Evolutionary conservation across 2,329 filamentous ascomycete species (phyloP).

Genomic region (Lasiodiplodia citricola): DNA sequence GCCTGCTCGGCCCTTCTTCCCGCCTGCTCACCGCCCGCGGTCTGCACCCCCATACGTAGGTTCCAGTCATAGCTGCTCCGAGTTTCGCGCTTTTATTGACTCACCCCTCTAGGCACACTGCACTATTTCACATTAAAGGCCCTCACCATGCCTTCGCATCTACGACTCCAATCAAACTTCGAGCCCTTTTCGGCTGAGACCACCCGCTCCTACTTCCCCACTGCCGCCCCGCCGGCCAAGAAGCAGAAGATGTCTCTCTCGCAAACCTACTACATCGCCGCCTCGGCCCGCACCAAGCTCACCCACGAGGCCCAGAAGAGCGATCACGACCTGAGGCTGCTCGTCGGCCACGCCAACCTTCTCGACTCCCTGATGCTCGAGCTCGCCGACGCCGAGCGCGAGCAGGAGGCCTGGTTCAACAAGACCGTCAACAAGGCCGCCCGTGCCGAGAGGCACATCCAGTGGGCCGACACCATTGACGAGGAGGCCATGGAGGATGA

Average conservation of each 20-base stretch:
- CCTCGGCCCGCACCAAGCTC: constrained; percentile 96
- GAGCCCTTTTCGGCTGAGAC: constrained; percentile 53
- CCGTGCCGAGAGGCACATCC: constrained; percentile 71
- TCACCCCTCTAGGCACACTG: constrained; percentile 22
- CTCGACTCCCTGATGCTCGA: constrained; percentile 93
- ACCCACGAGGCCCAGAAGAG: constrained; percentile 85
- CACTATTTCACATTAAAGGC: constrained; percentile 6
- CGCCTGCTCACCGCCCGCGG: constrained; percentile 27
- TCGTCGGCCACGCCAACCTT: constrained; percentile 97
- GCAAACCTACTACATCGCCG: constrained; percentile 97
- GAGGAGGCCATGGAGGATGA: constrained; percentile 77
- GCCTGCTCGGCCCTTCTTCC: constrained; percentile 12
- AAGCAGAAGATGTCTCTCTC: constrained; percentile 96
- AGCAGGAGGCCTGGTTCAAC: constrained; percentile 99
- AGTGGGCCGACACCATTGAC: constrained; percentile 82
- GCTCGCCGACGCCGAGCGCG: constrained; percentile 89
- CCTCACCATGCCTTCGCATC: constrained; percentile 54
- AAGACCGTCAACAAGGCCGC: constrained; percentile 82
- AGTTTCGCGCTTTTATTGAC: constrained; percentile 25
- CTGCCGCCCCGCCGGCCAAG: constrained; percentile 50
- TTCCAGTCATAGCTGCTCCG: constrained; percentile 24
- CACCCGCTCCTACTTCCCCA: constrained; percentile 47
- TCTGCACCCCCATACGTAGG: constrained; percentile 18
- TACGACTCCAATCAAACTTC: constrained; percentile 53
- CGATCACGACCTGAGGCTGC: constrained; percentile 92